phyloP scores from a whole-genome alignment of 108 stramenopile species.

The Cyclotella kingstonii region DNA sequence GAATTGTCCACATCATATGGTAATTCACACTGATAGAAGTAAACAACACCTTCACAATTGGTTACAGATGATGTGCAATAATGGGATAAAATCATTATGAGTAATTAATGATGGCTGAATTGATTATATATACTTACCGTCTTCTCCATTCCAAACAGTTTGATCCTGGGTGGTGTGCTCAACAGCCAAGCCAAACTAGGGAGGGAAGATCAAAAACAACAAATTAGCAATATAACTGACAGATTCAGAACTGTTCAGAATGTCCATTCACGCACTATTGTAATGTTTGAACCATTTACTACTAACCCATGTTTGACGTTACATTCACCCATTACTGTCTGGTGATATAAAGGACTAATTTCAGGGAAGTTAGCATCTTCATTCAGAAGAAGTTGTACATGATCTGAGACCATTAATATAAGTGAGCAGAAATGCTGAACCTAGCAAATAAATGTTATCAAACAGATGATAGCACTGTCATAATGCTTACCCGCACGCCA shows the following conservation, averaged over 20 bases:
- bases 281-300: slow-evolving; percentile 28
- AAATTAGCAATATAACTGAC: not conserved
- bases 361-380: slow-evolving; percentile 47
- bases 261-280: slow-evolving; percentile 24
- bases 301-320: slow-evolving; percentile 44
- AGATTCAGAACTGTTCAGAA: not conserved
- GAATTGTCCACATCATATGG: slow-evolving; percentile 67
- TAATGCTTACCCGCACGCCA: slow-evolving; percentile 54
- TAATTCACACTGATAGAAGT: slow-evolving; percentile 78
- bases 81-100: not conserved
- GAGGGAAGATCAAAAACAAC: not conserved
- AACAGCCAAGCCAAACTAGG: slow-evolving; percentile 55
- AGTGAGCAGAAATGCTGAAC: not conserved
- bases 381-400: slow-evolving; percentile 43
- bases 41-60: slow-evolving; percentile 54
- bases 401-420: slow-evolving; percentile 45
- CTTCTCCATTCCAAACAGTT: slow-evolving; percentile 74
- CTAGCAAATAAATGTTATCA: not conserved
- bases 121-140: slow-evolving; percentile 25
- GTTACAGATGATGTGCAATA: no score
- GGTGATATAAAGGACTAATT: slow-evolving; percentile 48
- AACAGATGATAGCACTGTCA: not conserved
- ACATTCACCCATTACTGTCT: slow-evolving; percentile 48
- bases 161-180: slow-evolving; percentile 80
- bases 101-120: not conserved